These are phyloP conservation scores for Calonectria pseudoturangicola DNA, from an alignment of 2,329 filamentous ascomycete genomes.

Conservation along the genomic window DNA sequence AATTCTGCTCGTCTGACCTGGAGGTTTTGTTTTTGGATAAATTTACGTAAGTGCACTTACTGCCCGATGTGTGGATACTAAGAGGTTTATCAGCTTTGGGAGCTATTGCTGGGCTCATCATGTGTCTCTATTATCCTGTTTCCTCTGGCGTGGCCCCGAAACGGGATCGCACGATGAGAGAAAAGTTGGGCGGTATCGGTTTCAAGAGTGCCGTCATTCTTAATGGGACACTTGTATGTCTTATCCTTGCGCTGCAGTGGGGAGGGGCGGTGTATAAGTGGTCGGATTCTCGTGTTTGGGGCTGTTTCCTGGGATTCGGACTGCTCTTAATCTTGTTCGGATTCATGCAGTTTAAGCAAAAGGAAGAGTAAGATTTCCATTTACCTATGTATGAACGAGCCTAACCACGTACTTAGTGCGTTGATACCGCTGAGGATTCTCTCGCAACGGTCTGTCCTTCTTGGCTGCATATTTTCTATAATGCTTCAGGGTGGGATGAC, in stretches of 20 bases:
- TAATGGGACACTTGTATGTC: conserved; percentile 34
- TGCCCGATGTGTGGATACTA: neutral
- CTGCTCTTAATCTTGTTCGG: conserved; percentile 44
- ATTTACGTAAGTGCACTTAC: conserved; percentile 41
- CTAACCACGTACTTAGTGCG: conserved; percentile 28
- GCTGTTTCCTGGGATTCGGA: conserved; percentile 47
- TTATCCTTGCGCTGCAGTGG: conserved; percentile 53
- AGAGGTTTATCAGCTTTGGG: conserved; percentile 36
- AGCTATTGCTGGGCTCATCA: conserved; percentile 34
- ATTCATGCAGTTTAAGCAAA: conserved; percentile 40
- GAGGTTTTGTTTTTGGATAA: conserved; percentile 53
- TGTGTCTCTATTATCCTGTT: conserved; percentile 37
- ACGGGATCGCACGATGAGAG: neutral
- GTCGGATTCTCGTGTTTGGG: conserved; percentile 50
- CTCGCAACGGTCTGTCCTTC: conserved; percentile 41
- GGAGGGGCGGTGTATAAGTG: conserved; percentile 49
- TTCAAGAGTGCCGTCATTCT: conserved; percentile 46
- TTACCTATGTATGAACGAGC: accelerated
- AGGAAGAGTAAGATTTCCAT: conserved; percentile 35
- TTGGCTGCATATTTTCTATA: conserved; percentile 45
- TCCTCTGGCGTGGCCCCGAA: conserved; percentile 39
- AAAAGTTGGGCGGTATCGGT: conserved; percentile 37
- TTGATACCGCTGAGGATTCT: conserved; percentile 45
- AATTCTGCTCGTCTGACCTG: conserved; percentile 47
- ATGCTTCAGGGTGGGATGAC: conserved; percentile 50